Percentiles rank a stretch among this genome's conserved stretches.
Evolutionary conservation across 306 rosid species (phyloP).

Genomic region (Adenanthera pavonina): DNA sequence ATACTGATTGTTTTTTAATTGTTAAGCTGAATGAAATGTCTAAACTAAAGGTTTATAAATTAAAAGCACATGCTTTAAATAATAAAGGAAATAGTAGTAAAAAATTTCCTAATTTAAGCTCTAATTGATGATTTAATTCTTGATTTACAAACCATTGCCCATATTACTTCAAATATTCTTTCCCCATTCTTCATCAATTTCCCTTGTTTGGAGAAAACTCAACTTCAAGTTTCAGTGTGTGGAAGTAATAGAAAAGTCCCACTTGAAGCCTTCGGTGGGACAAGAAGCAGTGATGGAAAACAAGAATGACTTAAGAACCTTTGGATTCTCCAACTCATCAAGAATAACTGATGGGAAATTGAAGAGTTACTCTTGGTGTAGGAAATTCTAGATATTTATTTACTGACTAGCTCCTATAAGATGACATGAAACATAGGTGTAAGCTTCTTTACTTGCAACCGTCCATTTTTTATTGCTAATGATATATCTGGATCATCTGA

Average conservation of each 20-base stretch:
- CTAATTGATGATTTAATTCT: no score
- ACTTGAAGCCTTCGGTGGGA: neutral
- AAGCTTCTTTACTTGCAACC: slow-evolving; percentile 7
- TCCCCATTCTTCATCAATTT: no score
- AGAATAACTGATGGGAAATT: neutral
- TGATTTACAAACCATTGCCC: no score
- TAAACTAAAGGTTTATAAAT: no score
- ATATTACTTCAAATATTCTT: no score
- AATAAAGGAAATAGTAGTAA: no score
- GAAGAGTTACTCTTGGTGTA: neutral
- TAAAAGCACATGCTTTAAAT: no score
- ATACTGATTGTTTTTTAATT: no score
- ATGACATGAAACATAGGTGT: neutral
- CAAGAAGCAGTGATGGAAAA: neutral
- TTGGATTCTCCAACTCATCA: neutral
- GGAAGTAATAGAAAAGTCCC: neutral
- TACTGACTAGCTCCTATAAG: neutral
- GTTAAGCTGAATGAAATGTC: no score
- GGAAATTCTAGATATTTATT: neutral
- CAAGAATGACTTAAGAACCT: neutral
- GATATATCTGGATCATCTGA: neutral
- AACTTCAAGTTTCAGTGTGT: neutral
- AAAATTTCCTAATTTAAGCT: no score
- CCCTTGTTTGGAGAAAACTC: no score
- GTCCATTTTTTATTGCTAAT: neutral